These are phyloP conservation scores for Cercospora sp. DNA, from an alignment of 2,329 filamentous ascomycete species.

Conservation along the genomic window DNA sequence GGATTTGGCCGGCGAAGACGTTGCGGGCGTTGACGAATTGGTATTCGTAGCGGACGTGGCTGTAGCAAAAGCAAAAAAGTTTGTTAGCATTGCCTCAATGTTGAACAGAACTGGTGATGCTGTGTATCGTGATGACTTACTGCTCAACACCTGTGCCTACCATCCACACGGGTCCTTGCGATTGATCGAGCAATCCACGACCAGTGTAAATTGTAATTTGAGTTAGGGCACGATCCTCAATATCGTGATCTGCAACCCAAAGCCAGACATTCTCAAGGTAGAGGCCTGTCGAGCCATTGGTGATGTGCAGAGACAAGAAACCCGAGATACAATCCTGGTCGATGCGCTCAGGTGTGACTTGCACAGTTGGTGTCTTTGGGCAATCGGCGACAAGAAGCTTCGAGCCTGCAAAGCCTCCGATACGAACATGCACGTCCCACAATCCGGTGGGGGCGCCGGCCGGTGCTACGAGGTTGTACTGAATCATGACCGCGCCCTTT, in stretches of 20 bases:
- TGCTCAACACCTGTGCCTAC: constrained; percentile 70
- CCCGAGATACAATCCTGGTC: constrained; percentile 35
- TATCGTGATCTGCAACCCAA: constrained; percentile 87
- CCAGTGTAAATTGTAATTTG: constrained; percentile 90
- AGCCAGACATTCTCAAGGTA: constrained; percentile 93
- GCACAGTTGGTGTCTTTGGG: constrained; percentile 35
- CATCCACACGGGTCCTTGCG: constrained; percentile 56
- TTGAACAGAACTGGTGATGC: too few species aligned
- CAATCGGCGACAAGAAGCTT: constrained; percentile 47
- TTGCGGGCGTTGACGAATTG: constrained; percentile 75
- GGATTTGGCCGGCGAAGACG: constrained; percentile 77
- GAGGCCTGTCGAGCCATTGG: constrained; percentile 55
- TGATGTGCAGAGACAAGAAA: constrained; percentile 45
- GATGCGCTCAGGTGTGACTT: constrained; percentile 25
- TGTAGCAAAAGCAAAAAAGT: not conserved
- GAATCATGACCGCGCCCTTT: constrained; percentile 67
- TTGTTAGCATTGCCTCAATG: not conserved
- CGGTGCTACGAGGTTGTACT: constrained; percentile 65
- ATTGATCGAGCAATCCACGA: constrained; percentile 80
- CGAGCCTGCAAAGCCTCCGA: constrained; percentile 55
- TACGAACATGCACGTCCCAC: constrained; percentile 57
- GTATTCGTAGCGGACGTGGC: constrained; percentile 69
- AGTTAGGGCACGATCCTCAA: constrained; percentile 68
- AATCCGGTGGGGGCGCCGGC: constrained; percentile 51
- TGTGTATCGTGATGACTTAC: not conserved